phyloP scores from a whole-genome alignment of 768 basidiomycete genomes.

The Suillus variegatus region DNA sequence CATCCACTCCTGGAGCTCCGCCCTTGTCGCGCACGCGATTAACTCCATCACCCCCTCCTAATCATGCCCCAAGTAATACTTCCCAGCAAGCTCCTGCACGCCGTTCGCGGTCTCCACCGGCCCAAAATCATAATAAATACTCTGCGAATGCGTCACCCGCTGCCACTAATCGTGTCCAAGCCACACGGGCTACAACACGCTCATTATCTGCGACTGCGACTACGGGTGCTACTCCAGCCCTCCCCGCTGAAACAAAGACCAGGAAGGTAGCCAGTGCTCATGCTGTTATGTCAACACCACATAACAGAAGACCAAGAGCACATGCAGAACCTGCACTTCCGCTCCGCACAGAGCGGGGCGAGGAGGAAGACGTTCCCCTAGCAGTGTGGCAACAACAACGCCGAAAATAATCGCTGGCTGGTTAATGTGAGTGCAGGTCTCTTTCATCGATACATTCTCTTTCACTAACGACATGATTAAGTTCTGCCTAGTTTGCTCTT shows the following conservation, averaged over 20 bases:
- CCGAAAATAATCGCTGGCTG: slow-evolving; percentile 25
- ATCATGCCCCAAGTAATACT: slow-evolving; percentile 23
- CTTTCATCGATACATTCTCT: neutral
- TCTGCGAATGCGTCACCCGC: slow-evolving; percentile 23
- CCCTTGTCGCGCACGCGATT: slow-evolving; percentile 25
- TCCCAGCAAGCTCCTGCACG: slow-evolving; percentile 32
- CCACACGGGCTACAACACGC: slow-evolving; percentile 53
- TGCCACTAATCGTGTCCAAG: slow-evolving; percentile 23
- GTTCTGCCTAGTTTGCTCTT: neutral
- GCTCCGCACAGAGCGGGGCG: slow-evolving; percentile 37
- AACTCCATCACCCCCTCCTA: slow-evolving; percentile 38
- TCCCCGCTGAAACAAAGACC: slow-evolving; percentile 48
- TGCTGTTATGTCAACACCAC: slow-evolving; percentile 42
- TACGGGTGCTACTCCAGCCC: slow-evolving; percentile 39
- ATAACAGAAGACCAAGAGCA: slow-evolving; percentile 43
- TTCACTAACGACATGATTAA: neutral
- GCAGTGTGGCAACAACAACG: slow-evolving; percentile 80
- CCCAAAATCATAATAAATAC: slow-evolving; percentile 39
- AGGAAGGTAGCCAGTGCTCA: slow-evolving; percentile 71
- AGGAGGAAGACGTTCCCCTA: slow-evolving; percentile 81
- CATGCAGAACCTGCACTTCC: slow-evolving; percentile 36
- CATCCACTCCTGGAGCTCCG: slow-evolving; percentile 24
- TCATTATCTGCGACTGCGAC: slow-evolving; percentile 64
- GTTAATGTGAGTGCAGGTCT: neutral
- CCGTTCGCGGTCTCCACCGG: slow-evolving; percentile 59